Percentiles rank a stretch among this genome's conserved stretches.
Evolutionary conservation across 306 rosid species (phyloP).

Genomic region (Casuarina glauca): DNA sequence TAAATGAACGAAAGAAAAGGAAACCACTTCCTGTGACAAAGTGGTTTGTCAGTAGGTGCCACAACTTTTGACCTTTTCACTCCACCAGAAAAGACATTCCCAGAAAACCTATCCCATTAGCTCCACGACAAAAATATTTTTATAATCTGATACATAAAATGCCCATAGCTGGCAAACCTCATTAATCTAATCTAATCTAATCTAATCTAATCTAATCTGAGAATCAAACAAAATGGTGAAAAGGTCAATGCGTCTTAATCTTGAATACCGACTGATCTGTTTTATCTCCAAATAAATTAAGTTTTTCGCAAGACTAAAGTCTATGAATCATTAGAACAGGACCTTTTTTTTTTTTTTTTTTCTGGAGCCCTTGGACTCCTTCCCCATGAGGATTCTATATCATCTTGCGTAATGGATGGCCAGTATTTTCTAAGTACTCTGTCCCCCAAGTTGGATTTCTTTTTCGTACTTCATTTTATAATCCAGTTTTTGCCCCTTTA

Average conservation of each 20-base stretch:
- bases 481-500: slow-evolving; percentile 25
- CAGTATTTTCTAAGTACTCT: slow-evolving; percentile 27
- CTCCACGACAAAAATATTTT: slow-evolving; percentile 11
- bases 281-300: slow-evolving; percentile 24
- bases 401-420: slow-evolving; percentile 21
- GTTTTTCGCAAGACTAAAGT: slow-evolving; percentile 1
- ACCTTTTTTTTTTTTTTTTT: slow-evolving; percentile 16
- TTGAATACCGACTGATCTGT: slow-evolving; percentile 14
- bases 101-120: slow-evolving; percentile 15
- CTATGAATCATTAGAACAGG: slow-evolving; percentile 27
- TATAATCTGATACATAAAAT: slow-evolving; percentile 27
- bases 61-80: slow-evolving; percentile 40
- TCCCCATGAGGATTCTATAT: slow-evolving; percentile 34
- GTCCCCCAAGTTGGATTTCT: slow-evolving; percentile 47
- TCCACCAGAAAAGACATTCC: slow-evolving; percentile 36
- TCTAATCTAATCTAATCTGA: slow-evolving; percentile 21
- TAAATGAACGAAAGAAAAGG: too few species aligned
- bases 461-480: slow-evolving; percentile 35
- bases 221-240: slow-evolving; percentile 46
- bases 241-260: slow-evolving; percentile 45
- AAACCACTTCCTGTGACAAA: background rate
- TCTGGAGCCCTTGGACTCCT: slow-evolving; percentile 26
- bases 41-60: slow-evolving; percentile 28
- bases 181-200: slow-evolving; percentile 16
- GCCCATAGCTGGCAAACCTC: slow-evolving; percentile 45